Base-by-base conservation (phyloP, 2,329 filamentous ascomycete genomes). In the Elsinoe perseae region DNA sequence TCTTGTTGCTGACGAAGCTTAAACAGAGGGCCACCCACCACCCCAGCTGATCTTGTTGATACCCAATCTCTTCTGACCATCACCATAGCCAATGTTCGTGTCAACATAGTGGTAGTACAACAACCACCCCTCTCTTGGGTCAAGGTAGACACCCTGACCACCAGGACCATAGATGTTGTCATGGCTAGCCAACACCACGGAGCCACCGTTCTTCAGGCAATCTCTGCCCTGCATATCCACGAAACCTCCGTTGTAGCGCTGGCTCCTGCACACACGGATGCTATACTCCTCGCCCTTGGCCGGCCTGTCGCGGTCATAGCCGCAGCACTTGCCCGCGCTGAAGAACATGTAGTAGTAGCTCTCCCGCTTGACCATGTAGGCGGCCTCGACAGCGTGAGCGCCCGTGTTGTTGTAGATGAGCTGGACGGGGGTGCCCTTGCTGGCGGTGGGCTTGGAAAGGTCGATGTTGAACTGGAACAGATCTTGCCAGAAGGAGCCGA, bases 401-500 rank as follows among this genome's bases (percentile, higher is more conserved):
- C 76, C 77, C 1, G 68, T 70, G 0, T 76, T 68, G 43, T 83
- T 73, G 67, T 77, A 84, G 1, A 78, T 75, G 52, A 85, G 69
- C 53, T 82, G 75, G 57, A 73, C 69, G 32, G 61, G 57, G 1
- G 63, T 20, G 0, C 76, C 68, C 9, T 65, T 66, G 56, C 65
- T 64, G 28, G 59, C 48, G 67, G 62, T 44, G 58, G 61, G 48
- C 48, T 58, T n/a, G 6, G 61, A 61, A 2, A 64, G 62, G 20
- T 65, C 64, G 65, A 86, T 76, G 32, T 72, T 65, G 1, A 81
- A 80, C 64, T 82, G 80, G 70, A 80, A 85, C 58, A 87, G 75
- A 64, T 83, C 79, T 5, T 71, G 68, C 83, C 83, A 89, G 75
- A 86, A 88, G 10, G 81, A 85, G 21, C 84, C 85, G 60, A 86